These are phyloP conservation scores for Parasitella parasitica DNA, from an alignment of 371 early-diverging fungal species.

Conservation along the genomic window DNA sequence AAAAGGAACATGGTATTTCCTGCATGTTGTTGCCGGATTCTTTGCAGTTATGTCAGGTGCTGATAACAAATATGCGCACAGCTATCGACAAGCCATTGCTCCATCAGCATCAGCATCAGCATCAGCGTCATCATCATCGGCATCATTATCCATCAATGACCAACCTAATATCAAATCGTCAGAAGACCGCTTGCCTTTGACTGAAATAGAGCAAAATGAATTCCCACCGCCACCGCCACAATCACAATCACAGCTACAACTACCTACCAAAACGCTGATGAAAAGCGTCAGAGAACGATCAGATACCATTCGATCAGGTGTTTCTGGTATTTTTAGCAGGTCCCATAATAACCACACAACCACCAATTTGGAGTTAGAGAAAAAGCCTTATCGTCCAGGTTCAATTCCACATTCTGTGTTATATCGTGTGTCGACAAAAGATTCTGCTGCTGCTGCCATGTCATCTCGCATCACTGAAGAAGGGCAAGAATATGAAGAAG, in stretches of 20 bases:
- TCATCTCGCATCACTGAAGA: background rate
- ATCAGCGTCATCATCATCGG: background rate
- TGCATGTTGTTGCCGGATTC: slow-evolving; percentile 33
- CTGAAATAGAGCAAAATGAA: background rate
- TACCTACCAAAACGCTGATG: slow-evolving; percentile 22
- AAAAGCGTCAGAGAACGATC: slow-evolving; percentile 41
- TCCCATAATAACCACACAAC: background rate
- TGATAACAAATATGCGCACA: slow-evolving; percentile 27
- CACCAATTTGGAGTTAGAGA: background rate
- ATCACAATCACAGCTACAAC: background rate
- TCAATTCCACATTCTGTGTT: slow-evolving; percentile 51
- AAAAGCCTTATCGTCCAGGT: slow-evolving; percentile 45
- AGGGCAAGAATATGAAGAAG: slow-evolving; percentile 23
- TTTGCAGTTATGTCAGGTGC: slow-evolving; percentile 30
- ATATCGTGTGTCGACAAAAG: slow-evolving; percentile 28
- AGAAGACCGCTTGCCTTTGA: slow-evolving; percentile 15
- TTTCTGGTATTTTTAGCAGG: slow-evolving; percentile 33
- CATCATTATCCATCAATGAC: background rate
- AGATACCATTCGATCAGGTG: slow-evolving; percentile 42
- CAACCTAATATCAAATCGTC: slow-evolving; percentile 5
- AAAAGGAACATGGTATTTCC: slow-evolving; percentile 41
- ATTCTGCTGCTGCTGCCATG: slow-evolving; percentile 13
- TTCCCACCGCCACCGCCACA: background rate
- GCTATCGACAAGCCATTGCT: slow-evolving; percentile 17
- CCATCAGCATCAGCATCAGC: background rate